Conservation (phyloP, 2,329 filamentous ascomycete genomes). For the Ambrosiella beaveri region DNA sequence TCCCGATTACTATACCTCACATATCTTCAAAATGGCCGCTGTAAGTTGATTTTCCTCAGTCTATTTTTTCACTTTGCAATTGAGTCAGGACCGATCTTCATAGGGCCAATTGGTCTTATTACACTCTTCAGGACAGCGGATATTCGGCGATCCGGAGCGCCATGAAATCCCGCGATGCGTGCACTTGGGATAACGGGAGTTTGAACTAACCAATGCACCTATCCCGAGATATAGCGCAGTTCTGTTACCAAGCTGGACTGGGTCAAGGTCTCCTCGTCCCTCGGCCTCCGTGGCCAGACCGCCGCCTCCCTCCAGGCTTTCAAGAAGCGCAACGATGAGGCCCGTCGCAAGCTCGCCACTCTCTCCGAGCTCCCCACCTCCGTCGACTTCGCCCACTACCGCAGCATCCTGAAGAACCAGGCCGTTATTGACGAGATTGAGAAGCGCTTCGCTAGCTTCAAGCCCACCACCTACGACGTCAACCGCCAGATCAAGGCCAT, state of each 20-base stretch:
- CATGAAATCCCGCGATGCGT: not conserved
- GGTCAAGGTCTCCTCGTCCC: constrained; percentile 82
- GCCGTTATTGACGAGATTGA: constrained; percentile 93
- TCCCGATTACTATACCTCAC: constrained; percentile 29
- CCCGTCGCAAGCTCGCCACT: constrained; percentile 75
- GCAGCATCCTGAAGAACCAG: constrained; percentile 84
- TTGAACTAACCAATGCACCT: not conserved
- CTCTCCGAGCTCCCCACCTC: constrained; percentile 71
- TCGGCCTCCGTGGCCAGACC: constrained; percentile 91
- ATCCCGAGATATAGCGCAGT: constrained; percentile 54
- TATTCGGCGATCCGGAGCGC: not conserved
- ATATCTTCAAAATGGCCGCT: constrained; percentile 48
- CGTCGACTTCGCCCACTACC: constrained; percentile 91
- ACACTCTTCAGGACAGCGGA: not conserved
- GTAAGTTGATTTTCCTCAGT: constrained; percentile 32
- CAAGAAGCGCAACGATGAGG: constrained; percentile 99
- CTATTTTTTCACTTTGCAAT: not conserved
- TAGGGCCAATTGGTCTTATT: not conserved
- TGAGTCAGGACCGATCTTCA: not conserved
- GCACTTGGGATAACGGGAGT: not conserved
- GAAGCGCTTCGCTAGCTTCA: constrained; percentile 82
- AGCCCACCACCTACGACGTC: constrained; percentile 86
- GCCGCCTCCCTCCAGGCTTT: constrained; percentile 81
- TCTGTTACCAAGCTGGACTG: constrained; percentile 99
- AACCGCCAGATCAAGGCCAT: constrained; percentile 91